phyloP scores from a whole-genome alignment of 352 stramenopile genomes.

The Pythium sp. region DNA sequence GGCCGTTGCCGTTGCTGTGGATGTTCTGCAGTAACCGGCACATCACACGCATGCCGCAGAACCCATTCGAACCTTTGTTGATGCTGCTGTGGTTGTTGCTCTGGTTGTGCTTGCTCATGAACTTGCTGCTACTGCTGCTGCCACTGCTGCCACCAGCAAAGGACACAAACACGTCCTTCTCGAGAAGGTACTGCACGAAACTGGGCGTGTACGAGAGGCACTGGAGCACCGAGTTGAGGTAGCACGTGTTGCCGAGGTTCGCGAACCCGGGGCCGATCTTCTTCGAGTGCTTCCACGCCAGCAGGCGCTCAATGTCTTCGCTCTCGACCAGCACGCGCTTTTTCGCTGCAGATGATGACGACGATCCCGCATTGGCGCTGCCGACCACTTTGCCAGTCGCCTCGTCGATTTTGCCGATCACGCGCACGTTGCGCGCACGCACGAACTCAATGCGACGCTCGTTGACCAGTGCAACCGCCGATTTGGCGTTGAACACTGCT shows the following conservation, averaged over 20 bases:
- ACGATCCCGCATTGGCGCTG: neutral
- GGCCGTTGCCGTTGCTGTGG: conserved; percentile 34
- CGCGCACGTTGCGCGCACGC: conserved; percentile 49
- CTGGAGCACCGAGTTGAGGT: conserved; percentile 93
- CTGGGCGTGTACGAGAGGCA: conserved; percentile 81
- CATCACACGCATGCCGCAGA: conserved; percentile 66
- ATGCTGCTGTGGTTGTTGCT: conserved; percentile 25
- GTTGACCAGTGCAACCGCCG: conserved; percentile 69
- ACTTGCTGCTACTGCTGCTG: conserved; percentile 17
- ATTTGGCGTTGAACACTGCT: conserved; percentile 42
- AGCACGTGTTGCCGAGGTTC: conserved; percentile 96
- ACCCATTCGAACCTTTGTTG: conserved; percentile 20
- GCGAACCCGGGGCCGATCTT: conserved; percentile 81
- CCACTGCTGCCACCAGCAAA: conserved; percentile 23
- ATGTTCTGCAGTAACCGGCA: conserved; percentile 63
- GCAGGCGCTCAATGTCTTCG: conserved; percentile 47
- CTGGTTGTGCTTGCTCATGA: conserved; percentile 21
- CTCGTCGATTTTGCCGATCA: conserved; percentile 37
- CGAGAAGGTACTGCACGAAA: conserved; percentile 88
- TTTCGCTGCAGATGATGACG: conserved; percentile 8
- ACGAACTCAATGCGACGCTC: conserved; percentile 85
- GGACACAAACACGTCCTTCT: conserved; percentile 43
- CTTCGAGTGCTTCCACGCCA: conserved; percentile 58
- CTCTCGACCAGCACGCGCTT: conserved; percentile 40
- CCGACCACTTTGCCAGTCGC: conserved; percentile 17